Evolutionary conservation across 2,329 filamentous ascomycete species (phyloP).

Genomic region (Cladorrhinum sp.): DNA sequence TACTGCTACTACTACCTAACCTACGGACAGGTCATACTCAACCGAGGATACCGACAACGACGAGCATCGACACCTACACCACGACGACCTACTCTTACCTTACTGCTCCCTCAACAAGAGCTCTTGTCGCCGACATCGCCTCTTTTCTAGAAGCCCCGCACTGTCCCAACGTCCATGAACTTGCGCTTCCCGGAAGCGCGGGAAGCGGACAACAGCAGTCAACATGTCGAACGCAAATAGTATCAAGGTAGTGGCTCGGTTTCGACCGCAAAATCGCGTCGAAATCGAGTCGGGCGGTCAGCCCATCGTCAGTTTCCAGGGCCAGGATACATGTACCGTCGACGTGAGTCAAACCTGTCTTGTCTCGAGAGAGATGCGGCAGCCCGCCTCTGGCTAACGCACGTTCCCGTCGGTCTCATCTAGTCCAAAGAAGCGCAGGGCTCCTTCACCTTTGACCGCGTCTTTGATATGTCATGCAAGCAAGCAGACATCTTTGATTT

Average conservation of each 20-base stretch:
- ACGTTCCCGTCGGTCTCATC: neutral
- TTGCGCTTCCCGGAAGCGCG: constrained; percentile 29
- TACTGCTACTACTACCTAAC: neutral
- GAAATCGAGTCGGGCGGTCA: constrained; percentile 88
- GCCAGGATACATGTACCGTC: constrained; percentile 82
- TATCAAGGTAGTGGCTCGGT: constrained; percentile 92
- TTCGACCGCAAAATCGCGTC: constrained; percentile 93
- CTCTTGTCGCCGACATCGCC: neutral
- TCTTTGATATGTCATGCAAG: constrained; percentile 89
- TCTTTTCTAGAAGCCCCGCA: constrained; percentile 6
- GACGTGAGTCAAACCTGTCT: constrained; percentile 67
- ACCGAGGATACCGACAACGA: neutral
- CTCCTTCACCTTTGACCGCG: constrained; percentile 93
- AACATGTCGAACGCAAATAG: constrained; percentile 59
- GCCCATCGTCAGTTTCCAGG: constrained; percentile 85
- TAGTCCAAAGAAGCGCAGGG: constrained; percentile 80
- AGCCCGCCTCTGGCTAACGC: neutral
- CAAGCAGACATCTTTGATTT: constrained; percentile 97
- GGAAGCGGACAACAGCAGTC: constrained; percentile 31
- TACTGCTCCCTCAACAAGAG: neutral
- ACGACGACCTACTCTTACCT: neutral
- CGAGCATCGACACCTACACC: constrained; percentile 1
- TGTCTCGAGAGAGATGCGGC: neutral
- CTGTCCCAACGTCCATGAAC: constrained; percentile 27
- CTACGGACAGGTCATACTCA: neutral